Evolutionary conservation across 140 eudicot genomes (phyloP), one percentile per base, ranked within the genome.

Genomic region (Oenanthe javanica): DNA sequence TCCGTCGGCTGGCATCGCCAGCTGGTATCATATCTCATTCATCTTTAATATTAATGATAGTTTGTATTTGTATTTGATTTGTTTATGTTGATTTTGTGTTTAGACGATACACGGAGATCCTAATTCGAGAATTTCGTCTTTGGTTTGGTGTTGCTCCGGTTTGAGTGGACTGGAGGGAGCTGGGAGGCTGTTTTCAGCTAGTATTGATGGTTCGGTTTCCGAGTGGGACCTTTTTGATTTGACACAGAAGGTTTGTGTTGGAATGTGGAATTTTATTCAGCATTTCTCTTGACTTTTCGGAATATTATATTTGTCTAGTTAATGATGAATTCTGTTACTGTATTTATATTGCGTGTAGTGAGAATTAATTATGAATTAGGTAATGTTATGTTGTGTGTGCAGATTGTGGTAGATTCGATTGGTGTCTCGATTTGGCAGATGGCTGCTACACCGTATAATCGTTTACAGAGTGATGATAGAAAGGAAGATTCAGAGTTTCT

Each of bases 1-100:
- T 88, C 97, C 71, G 91, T 92, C 48, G 96, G 97, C 70, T 92
- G 99, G 99, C 97, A 95, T 92, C 89, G 96, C 67, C 97, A 88
- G 79, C 85, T 95, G 77, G 99, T 92, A 91, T 3, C 57, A 9
- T n/a, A n/a, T n/a, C n/a, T n/a, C n/a, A n/a, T n/a, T n/a, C n/a
- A n/a, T n/a, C n/a, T n/a, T n/a, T n/a, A n/a, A n/a, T n/a, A n/a
- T n/a, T n/a, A n/a, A n/a, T n/a, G n/a, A n/a, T n/a, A n/a, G n/a
- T n/a, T n/a, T n/a, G n/a, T n/a, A n/a, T n/a, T n/a, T n/a, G n/a
- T n/a, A 48, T 2, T 31, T 0, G 14, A 27, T 8, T 36, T 73
- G 23, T 38, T 77, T 74, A 2, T 70, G 42, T 77, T 79, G 6
- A n/a, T 80, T 72, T 57, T 46, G 21, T 83, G 64, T 73, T 31